Percentiles rank a stretch among this genome's conserved stretches.
Evolutionary conservation across 2,329 filamentous ascomycete genomes (phyloP).

Genomic region (Thielaviopsis punctulata): DNA sequence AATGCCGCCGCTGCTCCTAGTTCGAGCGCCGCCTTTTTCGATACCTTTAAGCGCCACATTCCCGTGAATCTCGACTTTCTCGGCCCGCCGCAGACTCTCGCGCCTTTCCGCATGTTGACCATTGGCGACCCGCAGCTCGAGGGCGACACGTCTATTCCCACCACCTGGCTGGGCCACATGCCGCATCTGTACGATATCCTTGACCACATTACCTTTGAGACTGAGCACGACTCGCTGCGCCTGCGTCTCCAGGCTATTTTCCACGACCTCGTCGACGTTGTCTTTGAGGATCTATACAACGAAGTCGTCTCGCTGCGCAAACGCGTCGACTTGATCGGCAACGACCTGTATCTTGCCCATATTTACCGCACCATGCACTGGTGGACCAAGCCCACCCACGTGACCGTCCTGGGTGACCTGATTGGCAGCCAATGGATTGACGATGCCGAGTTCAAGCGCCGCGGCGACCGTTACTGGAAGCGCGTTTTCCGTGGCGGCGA

Average conservation of each 20-base stretch:
- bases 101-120: conserved; percentile 73
- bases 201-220: conserved; percentile 30
- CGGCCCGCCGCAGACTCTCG: conserved; percentile 19
- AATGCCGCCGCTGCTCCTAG: conserved; percentile 8
- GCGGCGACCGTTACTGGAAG: conserved; percentile 63
- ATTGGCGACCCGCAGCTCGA: conserved; percentile 89
- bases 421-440: conserved; percentile 91
- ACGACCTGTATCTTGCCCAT: conserved; percentile 88
- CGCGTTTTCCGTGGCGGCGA: conserved; percentile 55
- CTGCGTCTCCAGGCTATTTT: conserved; percentile 33
- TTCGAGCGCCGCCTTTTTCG: conserved; percentile 10
- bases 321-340: conserved; percentile 72
- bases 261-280: conserved; percentile 44
- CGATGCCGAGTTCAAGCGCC: conserved; percentile 62
- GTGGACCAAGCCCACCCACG: conserved; percentile 74
- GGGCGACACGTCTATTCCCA: conserved; percentile 69
- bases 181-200: conserved; percentile 33
- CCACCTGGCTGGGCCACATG: conserved; percentile 33
- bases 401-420: conserved; percentile 77
- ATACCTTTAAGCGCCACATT: conserved; percentile 9
- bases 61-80: conserved; percentile 2
- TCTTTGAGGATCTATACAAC: conserved; percentile 50
- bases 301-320: conserved; percentile 55
- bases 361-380: conserved; percentile 72
- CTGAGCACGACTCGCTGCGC: conserved; percentile 28